phyloP scores from a whole-genome alignment of 75 land plant genomes.

The Chamaecyparis obtusa region DNA sequence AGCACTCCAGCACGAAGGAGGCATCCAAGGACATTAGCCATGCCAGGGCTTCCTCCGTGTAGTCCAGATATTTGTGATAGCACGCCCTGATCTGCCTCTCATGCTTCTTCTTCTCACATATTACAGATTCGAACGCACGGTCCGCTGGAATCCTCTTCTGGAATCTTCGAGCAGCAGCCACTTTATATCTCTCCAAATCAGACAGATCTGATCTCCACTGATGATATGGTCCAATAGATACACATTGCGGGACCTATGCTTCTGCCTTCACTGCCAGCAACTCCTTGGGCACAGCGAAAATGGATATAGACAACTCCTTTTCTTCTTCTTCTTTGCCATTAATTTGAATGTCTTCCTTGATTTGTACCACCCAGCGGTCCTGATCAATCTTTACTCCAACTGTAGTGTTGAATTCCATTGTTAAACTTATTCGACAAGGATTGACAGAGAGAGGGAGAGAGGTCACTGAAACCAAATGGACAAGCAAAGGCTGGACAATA shows the following conservation, averaged over 20 bases:
- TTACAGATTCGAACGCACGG: no score
- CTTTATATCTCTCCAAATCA: conserved; percentile 51
- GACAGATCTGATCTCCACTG: conserved; percentile 23
- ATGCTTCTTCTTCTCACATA: not conserved
- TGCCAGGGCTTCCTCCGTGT: not conserved
- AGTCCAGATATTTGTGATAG: not conserved
- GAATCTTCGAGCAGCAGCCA: conserved; percentile 19
- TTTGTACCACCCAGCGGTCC: conserved; percentile 21
- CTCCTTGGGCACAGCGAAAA: conserved; percentile 36
- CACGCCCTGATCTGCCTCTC: not conserved
- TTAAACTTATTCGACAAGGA: not conserved
- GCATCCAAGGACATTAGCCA: no score
- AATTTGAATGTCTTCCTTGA: conserved; percentile 17
- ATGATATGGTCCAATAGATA: conserved; percentile 57
- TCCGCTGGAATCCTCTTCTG: conserved; percentile 1
- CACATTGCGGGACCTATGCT: conserved; percentile 37
- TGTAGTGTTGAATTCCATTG: not conserved
- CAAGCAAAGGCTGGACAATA: not conserved
- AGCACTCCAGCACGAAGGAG: no score
- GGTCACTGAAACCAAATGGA: not conserved
- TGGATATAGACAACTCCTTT: conserved; percentile 6
- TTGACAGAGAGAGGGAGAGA: no score
- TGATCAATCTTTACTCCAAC: conserved; percentile 12
- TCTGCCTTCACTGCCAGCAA: conserved; percentile 27
- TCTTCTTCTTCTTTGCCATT: conserved; percentile 5